A percentile compares a stretch with the other conserved stretches of the same genome.
Conservation (phyloP, 352 stramenopile species). For the Globisporangium nagaii region DNA sequence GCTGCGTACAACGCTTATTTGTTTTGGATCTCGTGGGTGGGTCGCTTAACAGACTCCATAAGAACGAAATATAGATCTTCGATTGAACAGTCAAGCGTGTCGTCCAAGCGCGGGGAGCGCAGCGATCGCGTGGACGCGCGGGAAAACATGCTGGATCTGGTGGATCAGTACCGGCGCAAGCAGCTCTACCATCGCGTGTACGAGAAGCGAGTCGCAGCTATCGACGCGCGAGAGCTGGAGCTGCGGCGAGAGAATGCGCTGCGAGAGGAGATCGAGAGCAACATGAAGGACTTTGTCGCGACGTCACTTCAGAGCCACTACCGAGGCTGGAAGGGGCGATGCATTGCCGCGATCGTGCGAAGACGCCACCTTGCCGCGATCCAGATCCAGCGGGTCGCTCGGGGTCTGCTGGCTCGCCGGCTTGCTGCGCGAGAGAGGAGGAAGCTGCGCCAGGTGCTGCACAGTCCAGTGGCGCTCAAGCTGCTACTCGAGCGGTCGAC, state of each 20-base stretch:
- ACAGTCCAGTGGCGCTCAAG: slow-evolving; percentile 58
- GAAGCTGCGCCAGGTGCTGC: slow-evolving; percentile 53
- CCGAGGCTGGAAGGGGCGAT: slow-evolving; percentile 55
- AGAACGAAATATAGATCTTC: too few relatives aligned
- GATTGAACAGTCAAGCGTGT: too few relatives aligned
- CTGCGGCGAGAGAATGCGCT: slow-evolving; percentile 56
- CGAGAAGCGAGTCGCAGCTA: slow-evolving; percentile 40
- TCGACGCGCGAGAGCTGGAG: slow-evolving; percentile 33
- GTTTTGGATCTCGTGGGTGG: too few relatives aligned
- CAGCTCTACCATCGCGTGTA: slow-evolving; percentile 51
- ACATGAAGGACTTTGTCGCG: slow-evolving; percentile 73
- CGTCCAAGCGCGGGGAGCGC: too few relatives aligned
- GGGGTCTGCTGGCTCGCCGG: slow-evolving; percentile 41
- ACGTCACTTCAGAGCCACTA: slow-evolving; percentile 60
- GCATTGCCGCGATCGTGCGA: slow-evolving; percentile 21
- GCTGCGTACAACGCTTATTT: too few relatives aligned
- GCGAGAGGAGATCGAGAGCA: slow-evolving; percentile 63
- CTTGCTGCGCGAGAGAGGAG: slow-evolving; percentile 37
- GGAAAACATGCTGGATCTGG: slow-evolving; percentile 34
- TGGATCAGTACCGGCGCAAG: slow-evolving; percentile 42
- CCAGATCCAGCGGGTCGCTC: slow-evolving; percentile 47
- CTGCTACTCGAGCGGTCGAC: slow-evolving; percentile 62
- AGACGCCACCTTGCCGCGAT: slow-evolving; percentile 44
- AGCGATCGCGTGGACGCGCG: too few relatives aligned
- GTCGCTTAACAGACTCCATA: too few relatives aligned